Percentiles rank a stretch among this genome's conserved stretches.
Conservation (phyloP, 106 monocot species). For the Alisma plantagoaquatica region DNA sequence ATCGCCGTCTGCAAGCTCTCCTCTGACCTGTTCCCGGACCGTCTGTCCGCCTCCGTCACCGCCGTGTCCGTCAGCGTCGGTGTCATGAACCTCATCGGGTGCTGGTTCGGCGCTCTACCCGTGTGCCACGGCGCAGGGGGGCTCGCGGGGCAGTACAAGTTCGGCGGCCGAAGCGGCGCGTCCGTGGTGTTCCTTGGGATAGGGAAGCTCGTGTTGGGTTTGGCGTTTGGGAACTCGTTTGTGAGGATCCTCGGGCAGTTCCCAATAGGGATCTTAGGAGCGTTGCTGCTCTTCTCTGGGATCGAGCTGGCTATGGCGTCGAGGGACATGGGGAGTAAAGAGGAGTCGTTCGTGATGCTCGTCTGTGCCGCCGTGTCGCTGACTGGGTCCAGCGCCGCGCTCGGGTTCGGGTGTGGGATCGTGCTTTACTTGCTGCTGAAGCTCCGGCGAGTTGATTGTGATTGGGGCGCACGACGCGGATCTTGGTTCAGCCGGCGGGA, state of each 20-base stretch:
- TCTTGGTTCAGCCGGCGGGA: no score
- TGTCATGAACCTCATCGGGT: conserved; percentile 81
- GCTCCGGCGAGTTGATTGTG: no score
- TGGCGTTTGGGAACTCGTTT: conserved; percentile 72
- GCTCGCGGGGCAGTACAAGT: conserved; percentile 91
- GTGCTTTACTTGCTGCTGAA: conserved; percentile 38
- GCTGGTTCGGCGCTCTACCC: conserved; percentile 99
- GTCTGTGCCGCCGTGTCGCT: conserved; percentile 81
- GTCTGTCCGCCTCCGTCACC: conserved; percentile 40
- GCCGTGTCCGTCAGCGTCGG: conserved; percentile 85
- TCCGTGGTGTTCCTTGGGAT: conserved; percentile 62
- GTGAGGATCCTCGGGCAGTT: conserved; percentile 58
- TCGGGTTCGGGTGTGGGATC: conserved; percentile 72
- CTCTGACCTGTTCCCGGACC: conserved; percentile 74
- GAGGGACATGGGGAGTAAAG: conserved; percentile 81
- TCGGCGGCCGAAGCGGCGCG: conserved; percentile 83
- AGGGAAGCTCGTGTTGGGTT: conserved; percentile 58
- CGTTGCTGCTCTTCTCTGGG: conserved; percentile 82
- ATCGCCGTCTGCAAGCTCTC: conserved; percentile 84
- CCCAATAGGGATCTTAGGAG: conserved; percentile 82
- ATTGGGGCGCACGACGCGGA: no score
- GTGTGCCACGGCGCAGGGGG: conserved; percentile 96
- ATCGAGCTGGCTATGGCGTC: conserved; percentile 95
- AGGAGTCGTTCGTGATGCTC: conserved; percentile 91
- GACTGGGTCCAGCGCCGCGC: conserved; percentile 67